phyloP scores from a whole-genome alignment of 2,329 filamentous ascomycete species.

The Aspergillus ruber region DNA sequence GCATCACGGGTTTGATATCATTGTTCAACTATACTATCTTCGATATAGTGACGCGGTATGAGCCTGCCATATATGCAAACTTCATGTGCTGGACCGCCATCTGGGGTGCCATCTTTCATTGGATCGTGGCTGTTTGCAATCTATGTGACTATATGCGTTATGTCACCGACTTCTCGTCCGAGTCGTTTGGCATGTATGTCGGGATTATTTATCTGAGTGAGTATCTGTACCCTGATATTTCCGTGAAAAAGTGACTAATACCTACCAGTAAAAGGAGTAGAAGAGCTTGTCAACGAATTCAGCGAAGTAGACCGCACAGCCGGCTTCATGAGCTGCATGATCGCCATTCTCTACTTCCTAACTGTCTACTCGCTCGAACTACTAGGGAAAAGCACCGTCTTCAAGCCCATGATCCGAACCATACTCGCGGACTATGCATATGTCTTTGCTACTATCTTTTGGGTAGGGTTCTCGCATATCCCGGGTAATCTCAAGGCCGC shows the following conservation, averaged over 20 bases:
- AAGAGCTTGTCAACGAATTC: slow-evolving; percentile 50
- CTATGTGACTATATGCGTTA: slow-evolving; percentile 54
- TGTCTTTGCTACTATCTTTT: slow-evolving; percentile 58
- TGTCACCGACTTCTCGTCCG: slow-evolving; percentile 51
- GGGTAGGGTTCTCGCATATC: slow-evolving; percentile 77
- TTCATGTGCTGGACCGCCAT: slow-evolving; percentile 54
- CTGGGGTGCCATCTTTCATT: slow-evolving; percentile 54
- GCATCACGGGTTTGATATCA: slow-evolving; percentile 50
- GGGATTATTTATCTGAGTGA: slow-evolving; percentile 50
- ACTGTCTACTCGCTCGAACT: slow-evolving; percentile 45
- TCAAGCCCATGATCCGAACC: slow-evolving; percentile 40
- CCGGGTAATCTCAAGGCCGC: slow-evolving; percentile 64
- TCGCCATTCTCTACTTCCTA: slow-evolving; percentile 48
- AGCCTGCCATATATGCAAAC: slow-evolving; percentile 45
- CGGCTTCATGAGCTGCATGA: slow-evolving; percentile 45
- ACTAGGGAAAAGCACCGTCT: slow-evolving; percentile 46
- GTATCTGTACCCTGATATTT: slow-evolving; percentile 15
- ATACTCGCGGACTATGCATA: slow-evolving; percentile 49
- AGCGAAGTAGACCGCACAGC: slow-evolving; percentile 32
- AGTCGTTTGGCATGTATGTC: slow-evolving; percentile 51
- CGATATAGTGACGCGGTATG: slow-evolving; percentile 48
- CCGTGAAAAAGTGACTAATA: background rate
- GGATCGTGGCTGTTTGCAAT: slow-evolving; percentile 49
- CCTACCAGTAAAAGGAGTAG: slow-evolving; percentile 48
- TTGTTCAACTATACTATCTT: slow-evolving; percentile 57